Percentiles rank a stretch among this genome's conserved stretches.
Conservation (phyloP, 2,329 filamentous ascomycete genomes). For the Aspergillus niger region DNA sequence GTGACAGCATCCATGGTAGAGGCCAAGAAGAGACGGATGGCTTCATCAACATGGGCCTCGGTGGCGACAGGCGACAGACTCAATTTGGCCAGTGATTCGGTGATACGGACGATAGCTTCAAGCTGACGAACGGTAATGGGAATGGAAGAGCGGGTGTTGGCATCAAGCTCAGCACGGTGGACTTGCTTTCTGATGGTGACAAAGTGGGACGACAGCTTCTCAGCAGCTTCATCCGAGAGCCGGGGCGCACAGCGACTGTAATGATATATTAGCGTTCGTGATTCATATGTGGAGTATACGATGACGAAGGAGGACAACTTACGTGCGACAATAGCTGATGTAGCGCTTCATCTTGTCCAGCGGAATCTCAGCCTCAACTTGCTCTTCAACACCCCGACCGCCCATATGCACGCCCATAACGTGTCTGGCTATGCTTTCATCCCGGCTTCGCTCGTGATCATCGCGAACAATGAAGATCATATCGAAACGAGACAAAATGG, state of each 20-base stretch:
- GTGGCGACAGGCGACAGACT: conserved; percentile 82
- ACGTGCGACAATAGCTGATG: conserved; percentile 95
- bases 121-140: conserved; percentile 97
- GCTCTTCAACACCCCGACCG: conserved; percentile 77
- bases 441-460: conserved; percentile 84
- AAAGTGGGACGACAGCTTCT: conserved; percentile 96
- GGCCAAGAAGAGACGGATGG: conserved; percentile 92
- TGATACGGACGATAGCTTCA: conserved; percentile 95
- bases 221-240: conserved; percentile 84
- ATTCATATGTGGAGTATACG: background rate
- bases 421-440: conserved; percentile 92
- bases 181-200: conserved; percentile 95
- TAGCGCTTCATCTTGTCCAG: conserved; percentile 98
- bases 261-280: background rate
- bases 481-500: conserved; percentile 95
- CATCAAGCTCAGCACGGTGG: conserved; percentile 84
- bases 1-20: conserved; percentile 98
- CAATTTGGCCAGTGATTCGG: conserved; percentile 91
- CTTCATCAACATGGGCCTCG: conserved; percentile 92
- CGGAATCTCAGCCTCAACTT: conserved; percentile 81
- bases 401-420: conserved; percentile 98
- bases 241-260: conserved; percentile 83
- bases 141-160: conserved; percentile 87
- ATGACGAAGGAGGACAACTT: conserved; percentile 42
- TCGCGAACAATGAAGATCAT: conserved; percentile 99